Evolutionary conservation across 2,329 filamentous ascomycete genomes (phyloP), one percentile per base, ranked within the genome.

Genomic region (Elsinoe perseae): DNA sequence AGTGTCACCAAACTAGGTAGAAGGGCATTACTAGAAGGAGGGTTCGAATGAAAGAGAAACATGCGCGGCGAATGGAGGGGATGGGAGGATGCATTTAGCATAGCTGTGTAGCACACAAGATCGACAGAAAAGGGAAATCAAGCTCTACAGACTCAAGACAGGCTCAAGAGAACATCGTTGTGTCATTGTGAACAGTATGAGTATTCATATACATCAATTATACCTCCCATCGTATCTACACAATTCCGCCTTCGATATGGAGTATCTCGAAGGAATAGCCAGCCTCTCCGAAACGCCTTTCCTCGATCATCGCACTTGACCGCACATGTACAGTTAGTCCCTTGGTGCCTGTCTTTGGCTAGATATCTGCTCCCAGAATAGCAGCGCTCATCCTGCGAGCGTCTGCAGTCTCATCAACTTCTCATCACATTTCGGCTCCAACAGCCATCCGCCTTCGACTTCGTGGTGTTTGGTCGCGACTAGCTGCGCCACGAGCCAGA

Each of bases 371-470:
- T 14, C 28, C 6, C 2, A 8, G 1, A 4, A 23, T 12, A 20
- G 46, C 25, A 7, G 28, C 3, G 42, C 16, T 28, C 38, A 56
- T n/a, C 53, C 53, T 34, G 53, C 53, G 16, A 56, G 28, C 16
- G 53, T 46, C 40, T 48, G 53, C 53, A 56, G 36, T 42, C 53
- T 18, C 40, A 28, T 27, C 38, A 56, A 16, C 27, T 56, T 56
- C 23, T 56, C 38, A 21, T 56, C 53, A 44, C 53, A 56, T 16
- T 56, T 56, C 10, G 53, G 53, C 53, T 56, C 53, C 18, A 56
- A 23, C 16, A 56, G 28, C 53, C 53, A 56, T 12, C 38, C 53
- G 1, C 53, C 53, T 42, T 56, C 40, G 4, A 56, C 53, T 27
- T 56, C 36, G 4, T 56, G 18, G 18, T 56, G 53, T 23, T 56